Conservation (phyloP, 2,329 filamentous ascomycete genomes). For the Fusarium subglutinans region DNA sequence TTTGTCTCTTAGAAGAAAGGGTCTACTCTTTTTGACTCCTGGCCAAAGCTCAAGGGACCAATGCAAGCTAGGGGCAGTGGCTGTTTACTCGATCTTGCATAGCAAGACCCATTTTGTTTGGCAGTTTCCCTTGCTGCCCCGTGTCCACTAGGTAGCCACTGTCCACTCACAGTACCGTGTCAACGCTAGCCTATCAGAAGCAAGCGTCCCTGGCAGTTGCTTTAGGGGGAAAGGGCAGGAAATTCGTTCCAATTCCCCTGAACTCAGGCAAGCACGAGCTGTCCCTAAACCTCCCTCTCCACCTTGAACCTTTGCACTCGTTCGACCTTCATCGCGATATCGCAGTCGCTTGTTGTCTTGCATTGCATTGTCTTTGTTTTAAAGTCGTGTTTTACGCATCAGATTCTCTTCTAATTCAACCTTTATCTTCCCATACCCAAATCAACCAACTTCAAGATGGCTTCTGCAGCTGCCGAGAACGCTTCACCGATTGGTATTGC, state of each 20-base stretch:
- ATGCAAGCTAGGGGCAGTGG: slow-evolving; percentile 6
- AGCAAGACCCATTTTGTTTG: slow-evolving; percentile 33
- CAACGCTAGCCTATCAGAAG: slow-evolving; percentile 45
- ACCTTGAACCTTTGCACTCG: slow-evolving; percentile 40
- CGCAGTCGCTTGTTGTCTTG: slow-evolving; percentile 34
- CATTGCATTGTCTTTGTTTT: slow-evolving; percentile 33
- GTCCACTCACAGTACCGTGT: slow-evolving; percentile 40
- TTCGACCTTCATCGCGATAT: slow-evolving; percentile 43
- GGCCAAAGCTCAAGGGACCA: slow-evolving; percentile 36
- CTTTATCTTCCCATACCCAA: slow-evolving; percentile 16
- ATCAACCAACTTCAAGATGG: slow-evolving; percentile 55
- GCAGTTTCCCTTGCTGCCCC: slow-evolving; percentile 41
- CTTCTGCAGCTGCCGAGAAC: slow-evolving; percentile 66
- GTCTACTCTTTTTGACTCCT: not conserved
- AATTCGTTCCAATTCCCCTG: slow-evolving; percentile 48
- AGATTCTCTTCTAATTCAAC: not conserved
- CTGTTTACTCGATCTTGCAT: slow-evolving; percentile 30
- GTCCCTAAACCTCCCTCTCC: slow-evolving; percentile 40
- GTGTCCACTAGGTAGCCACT: slow-evolving; percentile 41
- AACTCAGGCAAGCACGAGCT: slow-evolving; percentile 45
- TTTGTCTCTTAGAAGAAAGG: not conserved
- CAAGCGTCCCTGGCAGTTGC: slow-evolving; percentile 39
- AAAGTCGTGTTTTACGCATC: slow-evolving; percentile 24
- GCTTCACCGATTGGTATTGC: slow-evolving; percentile 77
- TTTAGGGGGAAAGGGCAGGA: slow-evolving; percentile 45